Evolutionary conservation across 306 rosid species (phyloP).

Genomic region (Bauhinia variegata): DNA sequence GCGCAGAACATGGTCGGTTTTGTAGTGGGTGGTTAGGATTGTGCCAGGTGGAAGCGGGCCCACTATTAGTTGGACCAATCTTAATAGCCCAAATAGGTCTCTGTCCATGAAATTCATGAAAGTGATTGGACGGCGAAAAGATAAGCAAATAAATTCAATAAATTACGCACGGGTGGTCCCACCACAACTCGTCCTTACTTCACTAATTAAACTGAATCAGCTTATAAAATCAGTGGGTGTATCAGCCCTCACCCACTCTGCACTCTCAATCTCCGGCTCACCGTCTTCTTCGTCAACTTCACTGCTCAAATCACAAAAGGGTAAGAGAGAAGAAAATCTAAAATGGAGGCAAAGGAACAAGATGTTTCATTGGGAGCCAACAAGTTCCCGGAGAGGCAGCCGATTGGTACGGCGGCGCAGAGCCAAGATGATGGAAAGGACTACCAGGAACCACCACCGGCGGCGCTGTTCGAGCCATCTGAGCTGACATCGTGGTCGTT

Average conservation of each 20-base stretch:
- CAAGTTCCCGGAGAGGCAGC: conserved; percentile 60
- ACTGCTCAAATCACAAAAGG: neutral
- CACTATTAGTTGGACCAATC: neutral
- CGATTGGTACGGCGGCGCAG: conserved; percentile 54
- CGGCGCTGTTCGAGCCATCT: conserved; percentile 45
- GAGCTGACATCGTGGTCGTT: conserved; percentile 56
- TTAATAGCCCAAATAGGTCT: conserved; percentile 9
- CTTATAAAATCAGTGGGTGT: conserved; percentile 50
- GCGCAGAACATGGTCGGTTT: conserved; percentile 52
- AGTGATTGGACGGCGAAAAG: conserved; percentile 6
- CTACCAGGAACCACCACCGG: conserved; percentile 60
- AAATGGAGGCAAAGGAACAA: conserved; percentile 54
- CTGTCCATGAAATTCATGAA: conserved; percentile 5
- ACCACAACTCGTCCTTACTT: conserved; percentile 21
- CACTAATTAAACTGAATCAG: conserved; percentile 10
- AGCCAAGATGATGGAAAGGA: conserved; percentile 52
- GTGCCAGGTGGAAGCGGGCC: conserved; percentile 35
- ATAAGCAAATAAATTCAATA: conserved; percentile 29
- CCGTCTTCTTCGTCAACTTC: neutral
- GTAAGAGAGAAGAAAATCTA: neutral
- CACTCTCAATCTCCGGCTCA: neutral
- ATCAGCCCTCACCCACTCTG: neutral
- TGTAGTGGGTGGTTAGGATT: conserved; percentile 24
- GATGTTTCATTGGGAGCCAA: conserved; percentile 57
- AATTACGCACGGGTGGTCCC: conserved; percentile 34